These are phyloP conservation scores for Hermanozyma aechmeae DNA, from an alignment of 805 yeast species.

Conservation along the genomic window DNA sequence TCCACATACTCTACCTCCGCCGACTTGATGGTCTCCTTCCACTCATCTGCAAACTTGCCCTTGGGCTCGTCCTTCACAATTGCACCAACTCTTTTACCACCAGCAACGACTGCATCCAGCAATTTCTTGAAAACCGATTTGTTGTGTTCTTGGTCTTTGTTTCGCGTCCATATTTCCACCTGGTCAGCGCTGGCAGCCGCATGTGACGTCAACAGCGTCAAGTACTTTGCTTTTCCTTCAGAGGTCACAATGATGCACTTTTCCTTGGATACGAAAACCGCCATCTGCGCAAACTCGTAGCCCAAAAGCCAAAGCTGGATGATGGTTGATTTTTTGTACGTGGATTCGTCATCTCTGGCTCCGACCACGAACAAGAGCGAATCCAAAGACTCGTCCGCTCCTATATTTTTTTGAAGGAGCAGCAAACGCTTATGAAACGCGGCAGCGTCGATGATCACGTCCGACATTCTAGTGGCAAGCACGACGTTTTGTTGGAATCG, in stretches of 20 bases:
- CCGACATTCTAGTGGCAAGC: constrained; percentile 41
- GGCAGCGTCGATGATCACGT: constrained; percentile 44
- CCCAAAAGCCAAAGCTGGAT: constrained; percentile 89
- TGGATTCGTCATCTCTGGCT: constrained; percentile 78
- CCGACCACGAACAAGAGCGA: constrained; percentile 61
- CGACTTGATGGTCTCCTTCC: constrained; percentile 41
- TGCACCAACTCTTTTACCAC: constrained; percentile 47
- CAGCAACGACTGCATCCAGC: constrained; percentile 26
- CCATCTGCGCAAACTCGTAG: constrained; percentile 92
- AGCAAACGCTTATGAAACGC: constrained; percentile 46
- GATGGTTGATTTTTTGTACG: constrained; percentile 80
- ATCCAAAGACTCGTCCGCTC: constrained; percentile 12
- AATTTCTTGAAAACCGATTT: constrained; percentile 19
- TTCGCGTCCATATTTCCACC: constrained; percentile 58
- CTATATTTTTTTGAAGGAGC: constrained; percentile 26
- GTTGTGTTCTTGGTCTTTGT: constrained; percentile 75
- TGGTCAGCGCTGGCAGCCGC: constrained; percentile 33
- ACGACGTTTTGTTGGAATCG: background rate
- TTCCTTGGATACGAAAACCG: constrained; percentile 51
- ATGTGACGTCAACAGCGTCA: constrained; percentile 44
- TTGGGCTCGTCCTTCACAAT: constrained; percentile 67
- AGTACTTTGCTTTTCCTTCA: constrained; percentile 75
- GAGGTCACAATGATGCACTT: constrained; percentile 65
- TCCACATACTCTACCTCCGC: constrained; percentile 34
- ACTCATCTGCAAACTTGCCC: constrained; percentile 80